Percentiles rank a stretch among this genome's conserved stretches.
Evolutionary conservation across 2,329 filamentous ascomycete species (phyloP).

Genomic region (Cordyceps militaris): DNA sequence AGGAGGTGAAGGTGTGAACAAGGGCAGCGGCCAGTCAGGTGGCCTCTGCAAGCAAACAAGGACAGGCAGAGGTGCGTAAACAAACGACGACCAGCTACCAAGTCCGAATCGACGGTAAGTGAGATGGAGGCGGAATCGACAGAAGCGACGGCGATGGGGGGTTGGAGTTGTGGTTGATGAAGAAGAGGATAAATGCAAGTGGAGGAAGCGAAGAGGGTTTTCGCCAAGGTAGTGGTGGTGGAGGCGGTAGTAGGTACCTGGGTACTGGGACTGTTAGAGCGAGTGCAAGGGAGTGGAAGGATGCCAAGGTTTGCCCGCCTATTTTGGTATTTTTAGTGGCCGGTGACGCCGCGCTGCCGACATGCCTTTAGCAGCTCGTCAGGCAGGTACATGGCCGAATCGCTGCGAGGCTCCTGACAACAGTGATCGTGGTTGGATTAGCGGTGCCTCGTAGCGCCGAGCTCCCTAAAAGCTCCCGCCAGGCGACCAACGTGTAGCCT

Average conservation of each 20-base stretch:
- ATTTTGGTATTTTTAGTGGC: slow-evolving; percentile 5
- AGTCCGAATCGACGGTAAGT: slow-evolving; percentile 10
- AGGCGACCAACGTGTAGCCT: too few relatives aligned
- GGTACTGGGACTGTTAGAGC: neutral
- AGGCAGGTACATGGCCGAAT: neutral
- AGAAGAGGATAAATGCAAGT: slow-evolving; percentile 5
- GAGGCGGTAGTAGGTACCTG: neutral
- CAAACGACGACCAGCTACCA: slow-evolving; percentile 13
- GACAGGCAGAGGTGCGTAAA: slow-evolving; percentile 13
- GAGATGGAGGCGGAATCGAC: slow-evolving; percentile 11
- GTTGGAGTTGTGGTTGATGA: slow-evolving; percentile 9
- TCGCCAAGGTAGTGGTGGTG: neutral
- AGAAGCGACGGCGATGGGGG: slow-evolving; percentile 9
- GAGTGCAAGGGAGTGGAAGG: neutral
- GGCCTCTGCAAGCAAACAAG: slow-evolving; percentile 27
- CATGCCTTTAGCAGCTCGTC: neutral
- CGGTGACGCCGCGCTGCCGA: neutral
- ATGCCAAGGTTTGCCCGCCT: neutral
- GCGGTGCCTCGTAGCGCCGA: neutral
- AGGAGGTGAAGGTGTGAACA: slow-evolving; percentile 6
- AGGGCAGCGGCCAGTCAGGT: slow-evolving; percentile 29
- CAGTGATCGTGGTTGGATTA: neutral
- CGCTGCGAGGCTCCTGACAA: neutral
- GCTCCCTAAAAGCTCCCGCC: too few relatives aligned
- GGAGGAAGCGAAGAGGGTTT: slow-evolving; percentile 10